phyloP scores from a whole-genome alignment of 1,284 basidiomycete species.

The Pyrrhoderma noxium region DNA sequence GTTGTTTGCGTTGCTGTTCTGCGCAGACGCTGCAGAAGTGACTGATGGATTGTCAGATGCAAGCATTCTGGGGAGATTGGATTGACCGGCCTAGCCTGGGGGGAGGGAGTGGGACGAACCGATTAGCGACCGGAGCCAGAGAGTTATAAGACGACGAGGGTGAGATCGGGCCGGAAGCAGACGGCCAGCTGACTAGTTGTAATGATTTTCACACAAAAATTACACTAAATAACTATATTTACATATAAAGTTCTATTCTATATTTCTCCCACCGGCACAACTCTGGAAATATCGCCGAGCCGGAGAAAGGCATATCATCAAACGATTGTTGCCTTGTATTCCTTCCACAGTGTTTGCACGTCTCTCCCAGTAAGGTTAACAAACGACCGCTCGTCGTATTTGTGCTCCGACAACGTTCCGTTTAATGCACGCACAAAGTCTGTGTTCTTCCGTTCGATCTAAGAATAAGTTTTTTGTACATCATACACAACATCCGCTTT shows the following conservation, averaged over 20 bases:
- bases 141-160: constrained; percentile 1
- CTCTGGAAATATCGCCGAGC: no score
- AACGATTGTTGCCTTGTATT: constrained; percentile 18
- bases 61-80: not conserved
- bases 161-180: not conserved
- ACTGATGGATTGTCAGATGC: constrained; percentile 40
- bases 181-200: not conserved
- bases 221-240: no score
- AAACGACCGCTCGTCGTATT: constrained; percentile 46
- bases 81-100: constrained; percentile 7
- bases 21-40: constrained; percentile 57
- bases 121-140: not conserved
- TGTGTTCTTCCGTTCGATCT: constrained; percentile 39
- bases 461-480: no score
- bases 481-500: not conserved
- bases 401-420: constrained; percentile 38
- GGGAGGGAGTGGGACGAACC: constrained; percentile 6
- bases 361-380: constrained; percentile 42
- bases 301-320: not conserved
- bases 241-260: no score
- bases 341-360: constrained; percentile 48
- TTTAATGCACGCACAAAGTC: constrained; percentile 53
- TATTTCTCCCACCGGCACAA: no score
- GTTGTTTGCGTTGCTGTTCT: constrained; percentile 31
- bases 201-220: no score